A percentile compares a stretch with the other conserved stretches of the same genome.
phyloP scores from a whole-genome alignment of 805 yeast genomes.

The Candida pini region DNA sequence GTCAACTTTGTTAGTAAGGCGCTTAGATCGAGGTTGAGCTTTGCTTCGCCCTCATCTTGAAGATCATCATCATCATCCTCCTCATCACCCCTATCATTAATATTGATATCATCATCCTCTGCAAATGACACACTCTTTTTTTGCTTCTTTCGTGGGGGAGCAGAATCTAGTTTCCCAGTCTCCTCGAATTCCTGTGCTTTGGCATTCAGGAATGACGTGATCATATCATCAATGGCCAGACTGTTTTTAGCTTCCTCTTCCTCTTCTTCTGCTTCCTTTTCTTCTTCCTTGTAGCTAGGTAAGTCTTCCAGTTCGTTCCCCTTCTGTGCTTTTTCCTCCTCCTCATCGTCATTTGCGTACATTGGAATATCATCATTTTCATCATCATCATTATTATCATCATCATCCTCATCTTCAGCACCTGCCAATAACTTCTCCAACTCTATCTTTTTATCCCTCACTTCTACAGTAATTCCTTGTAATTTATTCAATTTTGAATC shows the following conservation, averaged over 20 bases:
- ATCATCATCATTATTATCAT: slow-evolving; percentile 12
- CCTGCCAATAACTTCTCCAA: slow-evolving; percentile 19
- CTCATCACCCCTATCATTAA: no score
- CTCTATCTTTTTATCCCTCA: slow-evolving; percentile 19
- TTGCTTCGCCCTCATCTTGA: no score
- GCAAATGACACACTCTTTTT: no score
- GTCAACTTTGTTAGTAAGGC: no score
- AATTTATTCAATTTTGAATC: slow-evolving; percentile 17
- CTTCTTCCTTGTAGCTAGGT: slow-evolving; percentile 9
- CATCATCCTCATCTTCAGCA: slow-evolving; percentile 6
- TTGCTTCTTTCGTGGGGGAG: no score
- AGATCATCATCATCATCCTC: no score
- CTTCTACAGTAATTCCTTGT: slow-evolving; percentile 10
- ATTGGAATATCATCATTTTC: slow-evolving; percentile 18
- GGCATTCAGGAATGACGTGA: no score
- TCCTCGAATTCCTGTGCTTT: no score
- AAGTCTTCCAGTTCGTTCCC: slow-evolving; percentile 16
- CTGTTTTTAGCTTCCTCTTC: slow-evolving; percentile 5
- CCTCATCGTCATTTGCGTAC: slow-evolving; percentile 13
- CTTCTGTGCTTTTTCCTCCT: slow-evolving; percentile 8
- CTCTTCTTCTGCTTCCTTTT: slow-evolving; percentile 10
- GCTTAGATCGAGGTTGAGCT: no score
- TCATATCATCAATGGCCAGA: no score
- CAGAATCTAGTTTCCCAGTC: no score
- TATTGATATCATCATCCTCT: no score